Evolutionary conservation across 129 eudicot genomes (phyloP).

Genomic region (Calendula officinalis): DNA sequence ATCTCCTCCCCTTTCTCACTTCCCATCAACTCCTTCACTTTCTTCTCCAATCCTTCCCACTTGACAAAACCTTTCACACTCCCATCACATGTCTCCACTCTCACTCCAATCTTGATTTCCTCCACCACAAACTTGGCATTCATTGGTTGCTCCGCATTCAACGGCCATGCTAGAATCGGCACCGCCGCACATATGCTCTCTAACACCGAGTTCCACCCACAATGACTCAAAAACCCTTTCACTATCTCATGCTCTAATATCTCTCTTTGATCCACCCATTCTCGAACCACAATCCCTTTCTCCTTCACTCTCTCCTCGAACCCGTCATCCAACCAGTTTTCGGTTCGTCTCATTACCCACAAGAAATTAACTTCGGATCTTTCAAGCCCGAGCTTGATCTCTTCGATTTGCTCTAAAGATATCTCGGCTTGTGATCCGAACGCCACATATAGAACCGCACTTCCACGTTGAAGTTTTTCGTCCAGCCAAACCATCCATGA

Average conservation of each 20-base stretch:
- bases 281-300: slow-evolving; percentile 24
- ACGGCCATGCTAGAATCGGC: slow-evolving; percentile 38
- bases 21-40: slow-evolving; percentile 46
- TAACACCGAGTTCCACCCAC: slow-evolving; percentile 41
- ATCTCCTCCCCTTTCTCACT: slow-evolving; percentile 37
- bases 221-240: slow-evolving; percentile 40
- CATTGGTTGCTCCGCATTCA: slow-evolving; percentile 37
- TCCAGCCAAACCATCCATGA: slow-evolving; percentile 58
- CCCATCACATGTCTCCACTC: slow-evolving; percentile 43
- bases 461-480: slow-evolving; percentile 26
- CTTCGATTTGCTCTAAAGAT: slow-evolving; percentile 34
- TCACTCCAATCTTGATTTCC: slow-evolving; percentile 33
- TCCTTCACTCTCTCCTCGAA: slow-evolving; percentile 15
- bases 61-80: slow-evolving; percentile 35
- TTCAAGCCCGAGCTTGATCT: slow-evolving; percentile 44
- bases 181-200: slow-evolving; percentile 31
- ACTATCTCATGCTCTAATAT: slow-evolving; percentile 26
- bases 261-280: slow-evolving; percentile 38
- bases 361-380: slow-evolving; percentile 45
- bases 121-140: slow-evolving; percentile 36
- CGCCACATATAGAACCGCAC: slow-evolving; percentile 45
- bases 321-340: slow-evolving; percentile 20
- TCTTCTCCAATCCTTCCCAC: slow-evolving; percentile 34
- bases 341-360: slow-evolving; percentile 46
- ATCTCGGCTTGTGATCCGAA: slow-evolving; percentile 54